These are phyloP conservation scores for Hysterium pulicare DNA, from an alignment of 2,329 filamentous ascomycete species.

Conservation along the genomic window DNA sequence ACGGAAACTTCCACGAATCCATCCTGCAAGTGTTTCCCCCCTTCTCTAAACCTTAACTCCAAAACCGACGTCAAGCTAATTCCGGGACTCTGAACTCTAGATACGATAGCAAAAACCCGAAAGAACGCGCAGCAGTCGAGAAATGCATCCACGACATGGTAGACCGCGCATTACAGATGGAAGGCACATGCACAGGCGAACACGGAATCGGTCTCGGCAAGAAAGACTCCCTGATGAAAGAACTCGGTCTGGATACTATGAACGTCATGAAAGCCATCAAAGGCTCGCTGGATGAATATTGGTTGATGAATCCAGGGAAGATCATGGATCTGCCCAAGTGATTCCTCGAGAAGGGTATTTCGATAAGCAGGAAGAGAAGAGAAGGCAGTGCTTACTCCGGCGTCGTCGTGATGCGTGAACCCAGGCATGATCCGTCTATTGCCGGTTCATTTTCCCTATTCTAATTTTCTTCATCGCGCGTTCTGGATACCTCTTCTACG, in stretches of 20 bases:
- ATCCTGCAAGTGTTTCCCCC: too few species aligned
- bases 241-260: conserved; percentile 77
- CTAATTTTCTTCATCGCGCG: background rate
- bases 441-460: too few species aligned
- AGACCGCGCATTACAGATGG: conserved; percentile 85
- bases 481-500: background rate
- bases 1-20: conserved; percentile 91
- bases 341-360: background rate
- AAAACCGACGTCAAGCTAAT: too few species aligned
- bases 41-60: too few species aligned
- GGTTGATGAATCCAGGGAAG: conserved; percentile 91
- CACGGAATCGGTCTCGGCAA: conserved; percentile 85
- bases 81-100: too few species aligned
- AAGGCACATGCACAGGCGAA: conserved; percentile 87
- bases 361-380: conserved; percentile 16
- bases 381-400: conserved; percentile 4
- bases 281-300: conserved; percentile 74
- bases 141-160: conserved; percentile 87
- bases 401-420: too few species aligned
- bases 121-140: conserved; percentile 72
- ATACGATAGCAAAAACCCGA: conserved; percentile 69
- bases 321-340: conserved; percentile 63
- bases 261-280: conserved; percentile 84
- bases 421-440: too few species aligned
- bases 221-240: conserved; percentile 73